Conservation (phyloP, 176 grass and related monocot species). For the Sorghum bicolor region DNA sequence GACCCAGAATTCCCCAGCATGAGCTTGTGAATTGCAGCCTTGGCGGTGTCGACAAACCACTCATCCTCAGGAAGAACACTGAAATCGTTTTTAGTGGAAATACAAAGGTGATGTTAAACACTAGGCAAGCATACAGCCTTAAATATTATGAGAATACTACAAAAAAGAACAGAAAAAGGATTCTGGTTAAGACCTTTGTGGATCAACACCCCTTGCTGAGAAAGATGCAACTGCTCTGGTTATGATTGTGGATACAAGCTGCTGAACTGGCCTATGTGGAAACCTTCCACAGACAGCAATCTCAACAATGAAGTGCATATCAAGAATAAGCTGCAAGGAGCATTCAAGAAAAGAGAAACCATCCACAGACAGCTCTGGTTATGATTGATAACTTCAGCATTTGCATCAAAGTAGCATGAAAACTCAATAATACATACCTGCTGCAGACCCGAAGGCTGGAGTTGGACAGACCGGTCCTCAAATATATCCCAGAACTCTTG, state of each 20-base stretch:
- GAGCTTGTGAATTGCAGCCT: conserved; percentile 83
- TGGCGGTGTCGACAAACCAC: conserved; percentile 89
- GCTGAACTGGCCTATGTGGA: conserved; percentile 84
- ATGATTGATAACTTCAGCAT: not conserved
- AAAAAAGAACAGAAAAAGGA: not conserved
- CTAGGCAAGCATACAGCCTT: not conserved
- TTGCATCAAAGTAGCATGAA: not conserved
- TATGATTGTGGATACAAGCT: conserved; percentile 81
- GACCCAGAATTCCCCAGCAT: conserved; percentile 77
- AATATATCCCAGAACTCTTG: conserved; percentile 96
- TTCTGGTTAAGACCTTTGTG: conserved; percentile 65
- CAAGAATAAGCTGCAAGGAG: conserved; percentile 76
- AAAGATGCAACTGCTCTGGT: conserved; percentile 73
- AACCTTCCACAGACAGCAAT: conserved; percentile 89
- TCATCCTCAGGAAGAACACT: conserved; percentile 89
- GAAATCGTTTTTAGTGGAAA: conserved; percentile 14
- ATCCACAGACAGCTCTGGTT: not conserved
- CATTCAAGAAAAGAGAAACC: not conserved
- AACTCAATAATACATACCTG: conserved; percentile 48
- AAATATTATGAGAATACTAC: not conserved
- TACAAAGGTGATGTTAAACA: conserved; percentile 5
- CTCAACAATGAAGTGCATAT: conserved; percentile 97
- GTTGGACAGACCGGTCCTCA: conserved; percentile 53
- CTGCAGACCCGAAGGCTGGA: conserved; percentile 73
- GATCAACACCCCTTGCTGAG: conserved; percentile 76